Evolutionary conservation across 2,329 filamentous ascomycete species (phyloP).

Genomic region (Penicillium crustosum): DNA sequence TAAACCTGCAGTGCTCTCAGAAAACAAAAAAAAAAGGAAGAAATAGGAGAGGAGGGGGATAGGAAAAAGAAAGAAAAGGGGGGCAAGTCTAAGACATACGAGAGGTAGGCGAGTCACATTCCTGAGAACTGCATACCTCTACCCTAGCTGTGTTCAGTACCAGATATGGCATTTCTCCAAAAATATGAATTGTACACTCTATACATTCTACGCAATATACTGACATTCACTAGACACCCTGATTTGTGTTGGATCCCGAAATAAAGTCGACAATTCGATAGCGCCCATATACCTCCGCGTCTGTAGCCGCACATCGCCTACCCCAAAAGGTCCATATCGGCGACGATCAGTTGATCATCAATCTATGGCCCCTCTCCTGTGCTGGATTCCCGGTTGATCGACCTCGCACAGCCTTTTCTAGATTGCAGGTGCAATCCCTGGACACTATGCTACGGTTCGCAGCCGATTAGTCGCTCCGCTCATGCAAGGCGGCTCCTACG

Average conservation of each 20-base stretch:
- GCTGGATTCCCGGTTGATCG: constrained; percentile 6
- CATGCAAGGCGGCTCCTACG: constrained; percentile 23
- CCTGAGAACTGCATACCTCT: constrained; percentile 6
- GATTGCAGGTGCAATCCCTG: background rate
- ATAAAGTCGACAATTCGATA: background rate
- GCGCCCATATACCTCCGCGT: background rate
- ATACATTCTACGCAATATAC: background rate
- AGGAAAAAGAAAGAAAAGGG: background rate
- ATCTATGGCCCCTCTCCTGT: constrained; percentile 1
- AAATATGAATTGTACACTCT: background rate
- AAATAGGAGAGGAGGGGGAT: background rate
- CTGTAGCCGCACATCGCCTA: constrained; percentile 3
- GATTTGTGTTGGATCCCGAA: background rate
- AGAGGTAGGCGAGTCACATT: constrained; percentile 11
- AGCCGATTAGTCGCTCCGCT: constrained; percentile 25
- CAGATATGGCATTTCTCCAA: background rate
- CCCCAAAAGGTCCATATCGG: constrained; percentile 1
- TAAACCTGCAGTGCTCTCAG: background rate
- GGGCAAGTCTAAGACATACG: background rate
- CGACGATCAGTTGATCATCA: constrained; percentile 9
- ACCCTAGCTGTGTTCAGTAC: background rate
- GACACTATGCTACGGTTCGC: constrained; percentile 8
- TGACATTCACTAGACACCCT: background rate
- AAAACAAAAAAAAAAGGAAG: background rate
- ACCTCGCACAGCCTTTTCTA: background rate